Base-by-base conservation (phyloP, 2,329 filamentous ascomycete species). In the Aspergillus clavatus region DNA sequence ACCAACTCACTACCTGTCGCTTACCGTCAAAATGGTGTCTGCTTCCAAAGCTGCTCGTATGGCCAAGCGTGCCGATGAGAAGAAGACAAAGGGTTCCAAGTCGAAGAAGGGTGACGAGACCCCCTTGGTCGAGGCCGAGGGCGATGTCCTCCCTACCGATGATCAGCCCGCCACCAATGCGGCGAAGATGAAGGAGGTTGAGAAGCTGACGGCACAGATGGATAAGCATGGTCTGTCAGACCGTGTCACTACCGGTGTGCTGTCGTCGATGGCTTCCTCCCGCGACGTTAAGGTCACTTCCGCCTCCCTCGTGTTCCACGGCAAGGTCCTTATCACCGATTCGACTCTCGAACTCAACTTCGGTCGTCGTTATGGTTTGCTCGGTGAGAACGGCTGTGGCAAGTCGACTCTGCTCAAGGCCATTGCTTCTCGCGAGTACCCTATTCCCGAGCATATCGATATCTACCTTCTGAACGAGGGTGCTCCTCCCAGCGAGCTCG, bases 351-450 rank as follows among this genome's bases (percentile, higher is more conserved):
- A 98, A 73, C 80, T 98, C 63, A 91, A 87, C 68, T 93, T 89
- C 68, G 89, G 87, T 56, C 87, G 90, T 62, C 83, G 93, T 63
- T 98, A 98, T 69, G 93, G 93, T 69, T 78, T 98, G 47, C 77
- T 98, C 54, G 93, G 93, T 65, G 93, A 98, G 81, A 98, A 98
- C 85, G 93, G 93, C 56, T 98, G 93, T 72, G 93, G 93, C 70
- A 98, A 98, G 80, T 94, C 87, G 55, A 98, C 93, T n/a, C 74
- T 98, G 26, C 81, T 98, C 67, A 97, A 96, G 77, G 82, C 93
- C 57, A 95, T 98, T 67, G 85, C 86, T 60, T 84, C 83, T 65
- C 87, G 93, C 74, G 94, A 98, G 72, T 98, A 83, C 69, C 94
- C 93, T 53, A 87, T 98, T 66, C 94, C 93, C 50, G 87, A 95